phyloP scores from a whole-genome alignment of 331 rosid genomes.

The Telfairia occidentalis region DNA sequence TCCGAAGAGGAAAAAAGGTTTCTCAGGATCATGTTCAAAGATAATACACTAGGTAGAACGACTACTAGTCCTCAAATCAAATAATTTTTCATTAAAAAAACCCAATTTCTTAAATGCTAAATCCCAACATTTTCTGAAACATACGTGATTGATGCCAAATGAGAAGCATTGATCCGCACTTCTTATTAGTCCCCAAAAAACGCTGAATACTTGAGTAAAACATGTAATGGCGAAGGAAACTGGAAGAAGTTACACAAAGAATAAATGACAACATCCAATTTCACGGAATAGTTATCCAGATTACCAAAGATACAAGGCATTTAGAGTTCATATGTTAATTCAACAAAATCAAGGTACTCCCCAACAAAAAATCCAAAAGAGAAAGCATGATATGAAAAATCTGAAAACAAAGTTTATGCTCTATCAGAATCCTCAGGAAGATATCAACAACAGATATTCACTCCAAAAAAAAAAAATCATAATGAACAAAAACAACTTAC shows the following conservation, averaged over 20 bases:
- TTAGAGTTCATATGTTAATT: background rate
- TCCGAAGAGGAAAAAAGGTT: background rate
- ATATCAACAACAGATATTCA: background rate
- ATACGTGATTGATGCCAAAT: background rate
- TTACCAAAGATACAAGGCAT: background rate
- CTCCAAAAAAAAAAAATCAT: background rate
- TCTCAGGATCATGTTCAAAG: background rate
- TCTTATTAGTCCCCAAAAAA: background rate
- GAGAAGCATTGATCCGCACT: background rate
- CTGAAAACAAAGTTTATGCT: background rate
- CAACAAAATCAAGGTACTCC: background rate
- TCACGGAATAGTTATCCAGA: background rate
- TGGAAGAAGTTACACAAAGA: background rate
- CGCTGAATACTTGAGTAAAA: background rate
- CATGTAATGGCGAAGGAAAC: background rate
- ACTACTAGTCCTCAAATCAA: background rate
- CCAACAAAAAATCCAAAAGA: background rate
- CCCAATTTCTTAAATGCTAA: background rate
- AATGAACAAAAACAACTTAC: constrained; percentile 24
- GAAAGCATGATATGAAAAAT: background rate
- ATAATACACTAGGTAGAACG: background rate
- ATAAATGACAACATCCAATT: background rate
- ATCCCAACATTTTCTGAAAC: background rate
- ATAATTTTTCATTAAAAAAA: background rate
- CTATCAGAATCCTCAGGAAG: background rate